Conservation (phyloP, 2,329 filamentous ascomycete species). For the Bipolaris bicolor region DNA sequence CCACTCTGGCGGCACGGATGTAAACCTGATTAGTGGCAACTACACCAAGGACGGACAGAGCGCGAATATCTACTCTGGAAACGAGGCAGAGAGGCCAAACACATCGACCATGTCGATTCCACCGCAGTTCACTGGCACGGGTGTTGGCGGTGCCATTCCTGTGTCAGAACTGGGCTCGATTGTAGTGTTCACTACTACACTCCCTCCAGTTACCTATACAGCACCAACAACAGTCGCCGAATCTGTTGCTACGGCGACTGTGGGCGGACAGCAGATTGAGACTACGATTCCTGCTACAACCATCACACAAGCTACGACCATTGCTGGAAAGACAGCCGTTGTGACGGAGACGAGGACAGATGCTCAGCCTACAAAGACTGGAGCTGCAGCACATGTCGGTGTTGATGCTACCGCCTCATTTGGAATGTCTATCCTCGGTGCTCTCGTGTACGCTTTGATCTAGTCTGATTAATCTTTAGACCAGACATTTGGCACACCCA, state of each 20-base stretch:
- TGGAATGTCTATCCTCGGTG: slow-evolving; percentile 34
- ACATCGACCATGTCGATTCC: slow-evolving; percentile 54
- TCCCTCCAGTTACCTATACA: slow-evolving; percentile 35
- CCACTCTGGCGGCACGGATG: slow-evolving; percentile 45
- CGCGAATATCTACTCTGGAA: slow-evolving; percentile 55
- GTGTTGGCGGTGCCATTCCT: slow-evolving; percentile 56
- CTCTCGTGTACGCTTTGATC: slow-evolving; percentile 33
- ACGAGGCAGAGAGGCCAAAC: slow-evolving; percentile 50
- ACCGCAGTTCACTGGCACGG: slow-evolving; percentile 54
- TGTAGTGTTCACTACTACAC: slow-evolving; percentile 44
- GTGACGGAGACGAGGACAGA: slow-evolving; percentile 25
- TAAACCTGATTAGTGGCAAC: slow-evolving; percentile 55
- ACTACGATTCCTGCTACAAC: slow-evolving; percentile 31
- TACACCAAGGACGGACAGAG: slow-evolving; percentile 50
- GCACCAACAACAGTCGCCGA: slow-evolving; percentile 31
- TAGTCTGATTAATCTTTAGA: slow-evolving; percentile 2
- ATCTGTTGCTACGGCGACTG: slow-evolving; percentile 25
- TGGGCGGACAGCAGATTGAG: slow-evolving; percentile 24
- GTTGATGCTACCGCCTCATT: slow-evolving; percentile 28
- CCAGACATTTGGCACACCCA: slow-evolving; percentile 4
- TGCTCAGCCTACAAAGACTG: slow-evolving; percentile 21
- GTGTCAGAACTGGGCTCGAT: slow-evolving; percentile 51
- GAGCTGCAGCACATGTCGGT: slow-evolving; percentile 25
- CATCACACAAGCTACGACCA: slow-evolving; percentile 30
- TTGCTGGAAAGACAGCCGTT: slow-evolving; percentile 27